Conservation (phyloP, 257 asterid species). For the Petunia axillaris region DNA sequence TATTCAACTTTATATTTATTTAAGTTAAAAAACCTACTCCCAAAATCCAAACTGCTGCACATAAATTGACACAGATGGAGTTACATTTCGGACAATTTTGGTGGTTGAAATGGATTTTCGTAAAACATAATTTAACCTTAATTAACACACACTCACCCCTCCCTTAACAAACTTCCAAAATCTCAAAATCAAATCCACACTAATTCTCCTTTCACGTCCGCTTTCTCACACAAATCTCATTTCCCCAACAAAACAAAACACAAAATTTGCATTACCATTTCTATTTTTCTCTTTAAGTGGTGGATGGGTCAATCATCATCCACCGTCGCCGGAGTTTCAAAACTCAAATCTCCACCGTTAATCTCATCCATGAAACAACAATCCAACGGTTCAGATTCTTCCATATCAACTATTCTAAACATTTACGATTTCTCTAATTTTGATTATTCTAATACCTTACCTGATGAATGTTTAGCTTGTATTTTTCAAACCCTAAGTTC, state of each 20-base stretch:
- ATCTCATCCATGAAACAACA: constrained; percentile 6
- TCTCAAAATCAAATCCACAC: constrained; percentile 30
- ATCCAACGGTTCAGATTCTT: no score
- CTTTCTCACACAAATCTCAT: background rate
- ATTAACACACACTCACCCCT: background rate
- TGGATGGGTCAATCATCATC: constrained; percentile 80
- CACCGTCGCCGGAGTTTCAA: constrained; percentile 39
- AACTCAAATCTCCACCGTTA: constrained; percentile 37
- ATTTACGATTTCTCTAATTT: constrained; percentile 16
- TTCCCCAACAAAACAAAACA: constrained; percentile 11
- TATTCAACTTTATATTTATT: no score
- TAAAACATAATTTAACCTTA: background rate
- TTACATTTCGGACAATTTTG: no score
- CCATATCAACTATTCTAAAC: no score
- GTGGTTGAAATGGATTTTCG: background rate
- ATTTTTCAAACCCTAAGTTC: constrained; percentile 69
- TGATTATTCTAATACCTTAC: constrained; percentile 54
- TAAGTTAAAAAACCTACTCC: no score
- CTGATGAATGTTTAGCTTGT: constrained; percentile 77
- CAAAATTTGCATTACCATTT: background rate
- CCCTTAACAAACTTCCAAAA: background rate
- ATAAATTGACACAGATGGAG: no score
- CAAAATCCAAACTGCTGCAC: no score
- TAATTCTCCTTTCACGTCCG: constrained; percentile 40
- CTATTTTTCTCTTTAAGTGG: constrained; percentile 27